Evolutionary conservation across 1,284 basidiomycete genomes (phyloP), one percentile per base, ranked within the genome.

Genomic region (Rugosomyces carneus): DNA sequence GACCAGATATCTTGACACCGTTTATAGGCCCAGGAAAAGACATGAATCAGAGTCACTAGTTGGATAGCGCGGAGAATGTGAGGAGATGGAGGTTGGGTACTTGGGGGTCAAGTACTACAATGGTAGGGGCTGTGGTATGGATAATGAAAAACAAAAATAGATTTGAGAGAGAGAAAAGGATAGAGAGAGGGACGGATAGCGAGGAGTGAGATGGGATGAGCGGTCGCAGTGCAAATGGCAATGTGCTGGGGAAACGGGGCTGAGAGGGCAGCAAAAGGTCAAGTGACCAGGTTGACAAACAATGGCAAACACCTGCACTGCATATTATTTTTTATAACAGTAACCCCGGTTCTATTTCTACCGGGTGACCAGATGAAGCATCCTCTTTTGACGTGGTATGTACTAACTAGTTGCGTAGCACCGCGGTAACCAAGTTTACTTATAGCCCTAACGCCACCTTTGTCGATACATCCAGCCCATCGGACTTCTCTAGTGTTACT

Each of bases 1-100:
- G 68, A 92, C 89, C 80, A 67, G 87, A 86, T 60, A 92, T 80
- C 78, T 87, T 91, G 68, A 92, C 84, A 62, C 90, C 90, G 67
- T 93, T 93, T 69, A 93, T 90, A 65, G 86, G 87, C 57, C 75
- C 81, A 69, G 87, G 82, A 51, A 80, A 80, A 53, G 84, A 73
- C 85, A 89, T 87, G 57, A 59, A 61, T 52, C 53, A 42, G 41
- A 47, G 38, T 20, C 47, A 46, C 37, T 29, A 13, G 13, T 9
- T 13, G 10, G 27, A 29, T 29, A 29, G 27, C 27, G 9, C 42
- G 48, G 48, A 42, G 47, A 49, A 52, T 48, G 47, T 46, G 55
- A 48, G 46, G 44, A 45, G 23, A 40, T 34, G 52, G 44, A 46
- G 49, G 49, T 46, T 50, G 21, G 21, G n/a, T n/a, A 23, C 21